phyloP scores from a whole-genome alignment of 2,329 filamentous ascomycete species.

The Apiospora malaysiana region DNA sequence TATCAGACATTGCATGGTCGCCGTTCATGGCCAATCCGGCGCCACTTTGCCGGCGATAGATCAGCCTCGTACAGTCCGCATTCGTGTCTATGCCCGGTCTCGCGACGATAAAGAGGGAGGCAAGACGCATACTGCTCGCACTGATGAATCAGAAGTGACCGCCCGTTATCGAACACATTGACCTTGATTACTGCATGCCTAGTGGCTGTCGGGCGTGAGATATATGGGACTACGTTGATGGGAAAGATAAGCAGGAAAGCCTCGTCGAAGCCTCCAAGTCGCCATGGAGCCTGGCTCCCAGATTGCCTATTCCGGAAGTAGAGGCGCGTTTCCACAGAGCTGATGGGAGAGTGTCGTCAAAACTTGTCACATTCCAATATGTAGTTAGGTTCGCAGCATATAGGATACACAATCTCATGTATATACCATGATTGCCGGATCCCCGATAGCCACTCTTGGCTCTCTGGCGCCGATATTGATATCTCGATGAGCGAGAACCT shows the following conservation, averaged over 20 bases:
- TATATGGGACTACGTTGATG: too few species aligned
- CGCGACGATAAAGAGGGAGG: not conserved
- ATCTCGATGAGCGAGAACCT: not conserved
- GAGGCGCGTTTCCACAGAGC: not conserved
- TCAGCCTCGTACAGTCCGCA: not conserved
- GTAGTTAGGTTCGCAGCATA: not conserved
- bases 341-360: slow-evolving; percentile 1
- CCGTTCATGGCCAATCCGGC: not conserved
- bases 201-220: not conserved
- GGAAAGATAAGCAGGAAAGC: not conserved
- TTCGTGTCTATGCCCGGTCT: not conserved
- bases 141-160: not conserved
- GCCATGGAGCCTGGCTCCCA: not conserved
- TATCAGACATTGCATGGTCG: not conserved
- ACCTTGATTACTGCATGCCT: not conserved
- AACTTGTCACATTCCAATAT: not conserved
- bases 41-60: not conserved
- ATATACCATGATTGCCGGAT: too few species aligned
- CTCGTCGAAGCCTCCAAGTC: not conserved
- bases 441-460: too few species aligned
- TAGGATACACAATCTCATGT: not conserved
- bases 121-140: not conserved
- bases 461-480: not conserved
- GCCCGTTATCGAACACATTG: not conserved
- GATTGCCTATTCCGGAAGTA: not conserved